phyloP scores from a whole-genome alignment of 352 stramenopile genomes.

The Phytophthora ohioensis region DNA sequence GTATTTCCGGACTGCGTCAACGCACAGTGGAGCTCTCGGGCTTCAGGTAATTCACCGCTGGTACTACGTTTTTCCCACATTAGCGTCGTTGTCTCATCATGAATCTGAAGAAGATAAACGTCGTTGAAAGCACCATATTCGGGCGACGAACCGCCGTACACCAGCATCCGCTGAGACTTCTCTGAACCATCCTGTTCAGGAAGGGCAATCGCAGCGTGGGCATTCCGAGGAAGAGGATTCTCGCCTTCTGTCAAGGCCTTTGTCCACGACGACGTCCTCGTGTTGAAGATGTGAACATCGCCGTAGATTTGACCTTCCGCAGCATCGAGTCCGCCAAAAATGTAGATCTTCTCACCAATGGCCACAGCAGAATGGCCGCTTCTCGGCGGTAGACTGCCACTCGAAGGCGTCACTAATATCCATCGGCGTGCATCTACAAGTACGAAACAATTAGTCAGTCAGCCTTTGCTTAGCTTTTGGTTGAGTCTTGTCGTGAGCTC shows the following conservation, averaged over 20 bases:
- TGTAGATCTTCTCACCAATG: constrained; percentile 48
- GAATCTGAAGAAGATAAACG: constrained; percentile 56
- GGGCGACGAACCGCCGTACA: constrained; percentile 73
- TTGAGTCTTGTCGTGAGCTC: neutral
- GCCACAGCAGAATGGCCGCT: constrained; percentile 71
- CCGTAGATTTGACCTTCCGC: constrained; percentile 58
- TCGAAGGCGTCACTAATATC: constrained; percentile 27
- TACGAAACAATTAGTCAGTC: neutral
- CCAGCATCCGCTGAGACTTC: constrained; percentile 45
- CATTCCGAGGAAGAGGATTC: constrained; percentile 56
- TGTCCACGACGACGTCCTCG: constrained; percentile 45
- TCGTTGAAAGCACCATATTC: constrained; percentile 61
- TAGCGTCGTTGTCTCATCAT: neutral
- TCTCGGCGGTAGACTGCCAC: constrained; percentile 45
- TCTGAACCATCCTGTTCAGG: neutral
- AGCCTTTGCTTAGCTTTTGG: neutral
- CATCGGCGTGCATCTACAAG: constrained; percentile 28
- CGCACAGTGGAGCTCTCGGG: constrained; percentile 60
- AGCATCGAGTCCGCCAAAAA: constrained; percentile 75
- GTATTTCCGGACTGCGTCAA: constrained; percentile 23
- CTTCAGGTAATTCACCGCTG: constrained; percentile 44
- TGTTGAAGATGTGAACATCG: constrained; percentile 64
- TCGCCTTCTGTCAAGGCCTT: constrained; percentile 44
- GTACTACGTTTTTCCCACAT: constrained; percentile 39
- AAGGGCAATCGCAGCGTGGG: constrained; percentile 59